phyloP scores from a whole-genome alignment of 2,329 filamentous ascomycete species.

The Sordariomycetes sp. region DNA sequence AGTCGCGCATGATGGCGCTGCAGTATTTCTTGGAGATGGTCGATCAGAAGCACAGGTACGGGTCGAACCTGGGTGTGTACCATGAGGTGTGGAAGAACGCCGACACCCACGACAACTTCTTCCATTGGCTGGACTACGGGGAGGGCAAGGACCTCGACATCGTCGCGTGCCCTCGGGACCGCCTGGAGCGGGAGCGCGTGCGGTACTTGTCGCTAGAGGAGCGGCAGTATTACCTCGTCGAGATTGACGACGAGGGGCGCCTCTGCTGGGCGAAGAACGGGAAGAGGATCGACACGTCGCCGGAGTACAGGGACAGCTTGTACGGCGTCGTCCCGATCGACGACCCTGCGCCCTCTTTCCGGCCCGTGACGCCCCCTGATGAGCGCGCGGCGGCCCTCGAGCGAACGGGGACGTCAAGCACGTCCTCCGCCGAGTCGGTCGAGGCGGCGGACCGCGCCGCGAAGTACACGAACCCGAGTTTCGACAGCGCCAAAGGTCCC shows the following conservation, averaged over 20 bases:
- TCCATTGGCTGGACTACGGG: slow-evolving; percentile 84
- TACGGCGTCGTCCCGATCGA: slow-evolving; percentile 55
- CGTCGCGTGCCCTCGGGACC: slow-evolving; percentile 57
- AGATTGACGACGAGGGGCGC: slow-evolving; percentile 58
- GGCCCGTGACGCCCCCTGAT: slow-evolving; percentile 7
- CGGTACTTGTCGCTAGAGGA: slow-evolving; percentile 77
- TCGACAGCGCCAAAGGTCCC: slow-evolving; percentile 45
- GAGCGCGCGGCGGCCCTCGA: slow-evolving; percentile 9
- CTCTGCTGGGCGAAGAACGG: slow-evolving; percentile 84
- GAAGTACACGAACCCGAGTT: slow-evolving; percentile 27
- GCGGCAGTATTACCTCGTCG: slow-evolving; percentile 66
- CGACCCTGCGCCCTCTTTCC: slow-evolving; percentile 35
- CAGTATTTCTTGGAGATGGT: slow-evolving; percentile 83
- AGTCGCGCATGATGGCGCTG: slow-evolving; percentile 66
- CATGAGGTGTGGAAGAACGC: slow-evolving; percentile 73
- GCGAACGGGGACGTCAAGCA: slow-evolving; percentile 6
- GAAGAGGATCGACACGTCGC: slow-evolving; percentile 61
- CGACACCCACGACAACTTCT: slow-evolving; percentile 76
- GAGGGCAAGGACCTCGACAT: slow-evolving; percentile 60
- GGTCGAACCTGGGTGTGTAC: slow-evolving; percentile 68
- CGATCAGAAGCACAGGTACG: slow-evolving; percentile 76
- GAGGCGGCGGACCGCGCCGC: slow-evolving; percentile 47
- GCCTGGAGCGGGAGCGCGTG: slow-evolving; percentile 65
- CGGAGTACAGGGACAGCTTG: slow-evolving; percentile 65
- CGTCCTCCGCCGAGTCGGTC: slow-evolving; percentile 26